Evolutionary conservation across 805 yeast species (phyloP).

Genomic region (Starmerella geochares): DNA sequence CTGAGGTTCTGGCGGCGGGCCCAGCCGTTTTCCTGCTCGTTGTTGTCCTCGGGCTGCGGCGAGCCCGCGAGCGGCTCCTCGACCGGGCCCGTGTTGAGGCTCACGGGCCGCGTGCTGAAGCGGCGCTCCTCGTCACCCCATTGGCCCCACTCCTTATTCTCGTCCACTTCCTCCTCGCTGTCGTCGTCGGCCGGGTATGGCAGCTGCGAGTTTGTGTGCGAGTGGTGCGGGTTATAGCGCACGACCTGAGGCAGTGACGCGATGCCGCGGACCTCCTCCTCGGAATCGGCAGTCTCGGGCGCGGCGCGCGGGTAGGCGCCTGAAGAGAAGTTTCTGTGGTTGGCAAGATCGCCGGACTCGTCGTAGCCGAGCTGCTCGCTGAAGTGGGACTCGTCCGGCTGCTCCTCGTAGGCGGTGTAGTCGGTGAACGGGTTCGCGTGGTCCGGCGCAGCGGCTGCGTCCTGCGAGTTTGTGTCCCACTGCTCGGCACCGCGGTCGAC

Average conservation of each 20-base stretch:
- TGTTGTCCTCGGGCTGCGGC: slow-evolving; percentile 2
- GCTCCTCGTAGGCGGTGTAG: slow-evolving; percentile 11
- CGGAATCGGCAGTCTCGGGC: slow-evolving; percentile 9
- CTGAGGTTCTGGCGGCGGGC: slow-evolving; percentile 29
- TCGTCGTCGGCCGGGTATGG: slow-evolving; percentile 13
- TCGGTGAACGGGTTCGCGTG: slow-evolving; percentile 19
- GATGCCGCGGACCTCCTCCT: slow-evolving; percentile 6
- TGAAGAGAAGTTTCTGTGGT: slow-evolving; percentile 13
- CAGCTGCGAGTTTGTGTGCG: slow-evolving; percentile 22
- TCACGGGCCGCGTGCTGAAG: slow-evolving; percentile 22
- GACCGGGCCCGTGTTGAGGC: not conserved
- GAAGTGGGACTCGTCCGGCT: not conserved
- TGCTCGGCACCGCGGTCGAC: slow-evolving; percentile 9
- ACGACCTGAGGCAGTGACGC: slow-evolving; percentile 18
- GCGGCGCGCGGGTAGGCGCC: slow-evolving; percentile 2
- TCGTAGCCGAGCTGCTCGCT: slow-evolving; percentile 9
- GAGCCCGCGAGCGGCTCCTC: not conserved
- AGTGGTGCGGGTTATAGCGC: slow-evolving; percentile 19
- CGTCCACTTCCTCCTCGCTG: slow-evolving; percentile 19
- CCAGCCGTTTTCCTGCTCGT: slow-evolving; percentile 23
- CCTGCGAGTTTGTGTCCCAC: not conserved
- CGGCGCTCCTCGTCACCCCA: slow-evolving; percentile 23
- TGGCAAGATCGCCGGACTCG: slow-evolving; percentile 22
- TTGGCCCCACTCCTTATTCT: slow-evolving; percentile 21
- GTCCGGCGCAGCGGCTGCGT: not conserved